Evolutionary conservation across 2,329 filamentous ascomycete species (phyloP), one percentile per base, ranked within the genome.

Genomic region (Aspergillus pseudoterreus): DNA sequence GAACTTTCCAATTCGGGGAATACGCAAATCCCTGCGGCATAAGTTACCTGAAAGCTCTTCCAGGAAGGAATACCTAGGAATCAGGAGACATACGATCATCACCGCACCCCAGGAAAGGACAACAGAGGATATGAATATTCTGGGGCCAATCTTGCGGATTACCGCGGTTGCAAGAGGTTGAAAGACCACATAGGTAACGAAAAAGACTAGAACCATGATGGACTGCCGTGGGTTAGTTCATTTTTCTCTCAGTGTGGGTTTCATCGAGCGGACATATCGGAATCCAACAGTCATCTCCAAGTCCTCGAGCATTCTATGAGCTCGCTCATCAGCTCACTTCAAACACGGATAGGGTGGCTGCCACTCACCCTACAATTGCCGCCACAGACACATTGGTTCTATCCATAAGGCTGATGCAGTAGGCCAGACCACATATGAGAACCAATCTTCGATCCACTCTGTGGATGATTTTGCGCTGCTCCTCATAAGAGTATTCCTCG

Each of bases 351-450:
- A 12, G 39, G 39, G 39, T 19, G 12, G 17, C 5, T 19, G 17
- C 17, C 8, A 56, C 66, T 50, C 63, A 79, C 78, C 80, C 89
- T 17, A 88, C 88, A 65, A 92, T 86, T 46, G 82, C 82, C 43
- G 87, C 88, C 27, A 82, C 27, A 77, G 32, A 76, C 66, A 92
- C 73, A 68, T 92, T 92, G 4, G 86, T 90, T 35, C 88, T 78
- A 65, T 94, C 89, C 83, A 92, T 88, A 53, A 92, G 73, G 55
- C 82, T 86, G 61, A 89, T 78, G 66, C 86, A 89, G 70, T 92
- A 92, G 72, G 90, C 80, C 57, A 79, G 66, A 17, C 84, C 85
- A 4, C 83, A 80, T 0, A 80, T 84, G 4, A 79, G 65, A 43
- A 87, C 80, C 4, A 88, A 73, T 1, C 84, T 82, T 33, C 76